Base-by-base conservation (phyloP, 2,329 filamentous ascomycete genomes). In the Colletotrichum melonis region DNA sequence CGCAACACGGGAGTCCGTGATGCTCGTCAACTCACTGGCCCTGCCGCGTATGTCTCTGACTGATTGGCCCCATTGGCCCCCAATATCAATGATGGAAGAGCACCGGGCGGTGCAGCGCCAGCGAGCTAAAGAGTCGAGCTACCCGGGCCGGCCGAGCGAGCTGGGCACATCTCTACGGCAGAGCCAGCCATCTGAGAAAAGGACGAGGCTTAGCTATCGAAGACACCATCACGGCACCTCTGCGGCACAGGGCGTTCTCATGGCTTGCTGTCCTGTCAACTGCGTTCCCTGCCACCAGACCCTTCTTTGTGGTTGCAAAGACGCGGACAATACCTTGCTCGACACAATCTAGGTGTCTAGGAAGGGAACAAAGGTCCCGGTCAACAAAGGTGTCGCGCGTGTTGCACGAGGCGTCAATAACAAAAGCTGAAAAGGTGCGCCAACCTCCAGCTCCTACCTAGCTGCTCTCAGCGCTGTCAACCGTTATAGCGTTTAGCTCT, bases 251-350 rank as follows among this genome's bases (percentile, higher is more conserved):
- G 66, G 60, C 63, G 30, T 52, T 19, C 26, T 19, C 12, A 22
- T 55, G 62, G 62, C 67, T 63, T 65, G 63, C 46, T 67, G 24
- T n/a, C 68, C 52, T 22, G 67, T 56, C 55, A 65, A 57, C 70
- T 46, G 22, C 46, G 30, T 19, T 9, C 26, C 19, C 38, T 59
- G 16, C 16, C 16, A 38, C 42, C 42, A n/a, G 6, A n/a, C 16
- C 19, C 42, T 49, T 49, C 49, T 57, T 63, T 68, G 35, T 69
- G 64, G 64, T 42, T n/a, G 63, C 22, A 30, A 24, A 28, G 11
- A 32, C 16, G 12, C 30, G 26, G 56, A 42, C 52, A 67, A 67
- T 58, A 26, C 46, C 12, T 59, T n/a, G 30, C n/a, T 46, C 11
- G 26, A 28, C 26, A 32, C 19, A 22, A 22, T 42, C 22, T 19